These are phyloP conservation scores for Colletotrichum sp. DNA, from an alignment of 2,329 filamentous ascomycete species.

Conservation along the genomic window DNA sequence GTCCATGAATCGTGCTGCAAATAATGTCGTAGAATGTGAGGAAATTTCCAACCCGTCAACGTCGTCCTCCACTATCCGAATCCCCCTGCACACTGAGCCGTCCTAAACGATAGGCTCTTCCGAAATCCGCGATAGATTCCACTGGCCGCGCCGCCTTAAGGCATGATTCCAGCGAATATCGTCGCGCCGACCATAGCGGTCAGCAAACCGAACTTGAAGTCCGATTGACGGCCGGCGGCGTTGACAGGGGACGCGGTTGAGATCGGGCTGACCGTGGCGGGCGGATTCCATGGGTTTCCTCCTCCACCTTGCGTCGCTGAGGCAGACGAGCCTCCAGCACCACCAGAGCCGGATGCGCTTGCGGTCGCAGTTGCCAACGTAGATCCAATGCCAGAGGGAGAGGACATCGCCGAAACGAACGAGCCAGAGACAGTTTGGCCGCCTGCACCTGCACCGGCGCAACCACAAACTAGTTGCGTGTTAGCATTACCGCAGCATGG, in stretches of 20 bases:
- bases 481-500: neutral
- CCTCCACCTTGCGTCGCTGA: neutral
- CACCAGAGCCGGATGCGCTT: neutral
- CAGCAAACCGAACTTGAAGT: neutral
- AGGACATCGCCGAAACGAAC: slow-evolving; percentile 5
- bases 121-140: too few species aligned
- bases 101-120: too few species aligned
- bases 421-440: slow-evolving; percentile 8
- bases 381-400: neutral
- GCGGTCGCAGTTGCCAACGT: neutral
- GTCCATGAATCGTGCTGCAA: slow-evolving; percentile 2
- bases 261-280: neutral
- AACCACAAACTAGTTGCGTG: neutral
- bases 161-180: neutral
- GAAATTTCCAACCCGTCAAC: neutral
- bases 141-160: neutral
- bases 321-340: neutral
- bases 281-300: neutral
- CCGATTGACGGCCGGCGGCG: neutral
- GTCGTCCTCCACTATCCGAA: neutral
- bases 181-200: neutral
- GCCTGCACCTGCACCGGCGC: neutral
- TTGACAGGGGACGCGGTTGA: slow-evolving; percentile 7
- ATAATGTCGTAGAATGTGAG: neutral
- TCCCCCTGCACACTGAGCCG: too few species aligned